Evolutionary conservation across 1,284 basidiomycete species (phyloP), one percentile per base, ranked within the genome.

Genomic region (Fistulina hepatica): DNA sequence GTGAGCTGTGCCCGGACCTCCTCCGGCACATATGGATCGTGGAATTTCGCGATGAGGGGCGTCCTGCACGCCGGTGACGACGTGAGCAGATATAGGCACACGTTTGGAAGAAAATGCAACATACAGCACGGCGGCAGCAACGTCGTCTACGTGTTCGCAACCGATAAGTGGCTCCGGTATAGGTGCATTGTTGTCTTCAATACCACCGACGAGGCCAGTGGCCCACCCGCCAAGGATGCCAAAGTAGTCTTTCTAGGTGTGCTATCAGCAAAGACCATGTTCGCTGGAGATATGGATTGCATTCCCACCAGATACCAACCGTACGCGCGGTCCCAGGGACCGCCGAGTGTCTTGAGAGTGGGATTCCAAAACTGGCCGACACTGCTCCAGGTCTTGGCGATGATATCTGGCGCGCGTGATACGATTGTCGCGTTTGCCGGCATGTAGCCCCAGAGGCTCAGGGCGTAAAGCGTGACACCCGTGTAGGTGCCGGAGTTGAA

Each of bases 381-480:
- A 9, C 30, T 34, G 3, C 39, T 41, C 54, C 55, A 57, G 12
- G 50, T 51, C 31, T 52, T 50, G 16, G 40, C 22, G 21, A 57
- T 56, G 16, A 57, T 46, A 31, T 47, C 45, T n/a, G 37, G 27
- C 8, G 53, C 54, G 2, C 45, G 47, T 5, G 34, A 27, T 6
- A 40, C 45, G 23, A 56, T 55, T 2, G 46, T 48, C 6, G 55
- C 54, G 34, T 48, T 49, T 21, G 38, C 34, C 2, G 54, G 55
- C 54, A 57, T 56, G 38, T 57, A 55, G 1, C 53, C 52, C 51
- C 51, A 56, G 13, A 57, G 46, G 4, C 54, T 53, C 17, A 57
- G 47, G 0, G 54, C 54, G 27, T 52, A 57, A 12, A 57, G 44
- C 6, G 53, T 48, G 2, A 57, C 54, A 8, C 55, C 54, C 0